Evolutionary conservation across 2,329 filamentous ascomycete genomes (phyloP), one percentile per base, ranked within the genome.

Genomic region (Rutstroemia sp.): DNA sequence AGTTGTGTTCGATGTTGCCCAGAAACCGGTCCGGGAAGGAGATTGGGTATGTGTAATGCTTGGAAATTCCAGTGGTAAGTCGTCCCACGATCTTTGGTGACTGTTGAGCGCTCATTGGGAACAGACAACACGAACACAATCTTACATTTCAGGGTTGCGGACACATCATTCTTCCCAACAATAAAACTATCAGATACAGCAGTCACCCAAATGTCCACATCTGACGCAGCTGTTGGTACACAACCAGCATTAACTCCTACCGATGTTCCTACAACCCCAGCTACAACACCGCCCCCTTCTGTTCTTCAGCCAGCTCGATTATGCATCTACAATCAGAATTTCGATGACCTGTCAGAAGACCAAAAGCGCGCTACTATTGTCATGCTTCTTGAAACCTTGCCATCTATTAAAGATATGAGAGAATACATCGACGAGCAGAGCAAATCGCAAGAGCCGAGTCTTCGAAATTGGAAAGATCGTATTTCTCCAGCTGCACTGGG

Each of bases 401-500:
- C 88, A 0, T 71, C 78, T 1, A 78, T 92, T 3, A 65, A 73
- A 12, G 73, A 81, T 0, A 83, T 91, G 76, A 74, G 72, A 62
- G 48, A 67, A 0, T 78, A 76, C 61, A 66, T 86, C 7, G 60
- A 71, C n/a, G 42, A 63, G 48, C 27, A 70, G 53, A 61, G 57
- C 49, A 62, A 54, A 25, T 54, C 25, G 16, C 59, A 62, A 8
- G 63, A 67, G n/a, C 66, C 68, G 25, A 65, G 47, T 44, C 64
- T 73, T 70, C 42, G 74, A 73, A 65, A 67, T 47, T 88, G 84
- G 84, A 70, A 72, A 61, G 75, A 80, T 21, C 72, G 77, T 17
- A 76, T 96, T 9, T 80, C 85, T 0, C 79, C 82, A 2, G 79
- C 87, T 6, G 81, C 85, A 0, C 71, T 89, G 3, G 80, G 83